Base-by-base conservation (phyloP, 495 filamentous ascomycete genomes). In the Alectoria sarmentosa region DNA sequence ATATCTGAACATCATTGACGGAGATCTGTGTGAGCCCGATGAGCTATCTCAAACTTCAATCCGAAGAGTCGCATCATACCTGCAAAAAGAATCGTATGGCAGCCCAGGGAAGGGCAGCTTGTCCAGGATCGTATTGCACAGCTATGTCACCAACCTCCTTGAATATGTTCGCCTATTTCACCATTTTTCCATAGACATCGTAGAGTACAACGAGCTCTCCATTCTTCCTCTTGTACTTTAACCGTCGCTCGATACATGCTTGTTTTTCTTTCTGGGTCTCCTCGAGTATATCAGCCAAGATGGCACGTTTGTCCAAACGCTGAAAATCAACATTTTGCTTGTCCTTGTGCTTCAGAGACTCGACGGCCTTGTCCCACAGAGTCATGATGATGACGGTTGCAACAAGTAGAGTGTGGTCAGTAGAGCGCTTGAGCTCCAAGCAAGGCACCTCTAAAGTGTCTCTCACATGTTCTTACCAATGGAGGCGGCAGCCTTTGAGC, bases 101-200 rank as follows among this genome's bases (percentile, higher is more conserved):
- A 13, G 70, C 70, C 70, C 70, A 71, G 30, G 69, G 70, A 32
- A 71, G 42, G 7, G 69, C 66, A 15, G 70, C 66, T 58, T 70
- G 70, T 19, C 28, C 56, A 21, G 65, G 70, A 41, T 71, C 70
- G 60, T 68, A 69, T 44, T 62, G 39, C 32, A 65, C 46, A 28
- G 58, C 66, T 9, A 62, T 28, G 57, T 70, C 66, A 1, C 68
- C 70, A 30, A 71, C 48, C 6, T 55, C 48, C 17, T 48, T 58
- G 42, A 70, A 70, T 46, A 61, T 70, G 9, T 66, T 44, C 21
- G 70, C 36, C 65, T 66, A 71, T 4, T 23, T 42, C 36, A 57
- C n/a, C 9, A 71, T 65, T 41, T 68, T 70, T 5, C 14, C 58
- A 26, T 68, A 61, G 1, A 70, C 34, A 60, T 71, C 68, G 10